Conservation (phyloP, 2,329 filamentous ascomycete species). For the Talaromyces sp. region DNA sequence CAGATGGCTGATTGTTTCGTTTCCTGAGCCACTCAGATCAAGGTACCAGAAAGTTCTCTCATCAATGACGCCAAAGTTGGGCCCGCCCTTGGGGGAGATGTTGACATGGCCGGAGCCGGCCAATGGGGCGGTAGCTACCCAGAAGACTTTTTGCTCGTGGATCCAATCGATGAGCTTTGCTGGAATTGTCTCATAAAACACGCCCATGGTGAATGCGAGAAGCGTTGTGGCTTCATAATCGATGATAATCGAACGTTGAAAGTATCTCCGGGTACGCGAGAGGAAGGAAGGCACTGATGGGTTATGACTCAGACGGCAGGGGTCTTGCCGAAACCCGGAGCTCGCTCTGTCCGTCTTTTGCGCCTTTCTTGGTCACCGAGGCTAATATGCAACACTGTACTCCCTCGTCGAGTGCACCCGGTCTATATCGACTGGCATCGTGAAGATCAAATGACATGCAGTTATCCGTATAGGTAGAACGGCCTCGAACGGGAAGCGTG, state of each 20-base stretch:
- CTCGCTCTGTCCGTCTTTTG: not conserved
- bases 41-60: slow-evolving; percentile 10
- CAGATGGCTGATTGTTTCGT: slow-evolving; percentile 12
- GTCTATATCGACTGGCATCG: not conserved
- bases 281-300: not conserved
- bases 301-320: not conserved
- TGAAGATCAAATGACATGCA: not conserved
- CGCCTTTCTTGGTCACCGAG: not conserved
- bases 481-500: not conserved
- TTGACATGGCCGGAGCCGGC: slow-evolving; percentile 10
- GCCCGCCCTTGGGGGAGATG: slow-evolving; percentile 10
- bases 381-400: not conserved
- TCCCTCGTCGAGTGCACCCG: not conserved
- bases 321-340: not conserved
- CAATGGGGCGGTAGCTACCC: slow-evolving; percentile 10
- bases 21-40: slow-evolving; percentile 10
- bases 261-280: not conserved
- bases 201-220: slow-evolving; percentile 4
- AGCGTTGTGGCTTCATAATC: not conserved
- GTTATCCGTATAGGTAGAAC: not conserved
- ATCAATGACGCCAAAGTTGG: slow-evolving; percentile 9
- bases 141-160: slow-evolving; percentile 9
- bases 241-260: too few relatives aligned
- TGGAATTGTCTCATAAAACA: slow-evolving; percentile 9
- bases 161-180: slow-evolving; percentile 6